Conservation (phyloP, 2,329 filamentous ascomycete genomes). For the Simplicillium sp. region DNA sequence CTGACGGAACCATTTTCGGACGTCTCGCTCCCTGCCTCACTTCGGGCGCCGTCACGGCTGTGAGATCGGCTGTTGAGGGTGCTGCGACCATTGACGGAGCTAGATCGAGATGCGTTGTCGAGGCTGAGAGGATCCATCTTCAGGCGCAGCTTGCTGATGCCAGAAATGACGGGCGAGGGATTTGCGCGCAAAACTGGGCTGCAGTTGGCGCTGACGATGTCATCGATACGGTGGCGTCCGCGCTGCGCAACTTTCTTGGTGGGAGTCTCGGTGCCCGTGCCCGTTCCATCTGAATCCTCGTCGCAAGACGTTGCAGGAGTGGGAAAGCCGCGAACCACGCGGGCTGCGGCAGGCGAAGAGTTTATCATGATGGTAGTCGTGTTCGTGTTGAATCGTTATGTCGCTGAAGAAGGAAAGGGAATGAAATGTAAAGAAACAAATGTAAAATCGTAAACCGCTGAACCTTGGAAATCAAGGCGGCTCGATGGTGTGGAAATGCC, state of each 20-base stretch:
- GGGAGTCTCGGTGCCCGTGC: constrained; percentile 22
- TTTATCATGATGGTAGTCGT: constrained; percentile 31
- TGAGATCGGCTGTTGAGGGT: constrained; percentile 43
- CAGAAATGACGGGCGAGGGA: constrained; percentile 50
- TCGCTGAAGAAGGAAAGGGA: background rate
- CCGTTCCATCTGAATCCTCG: constrained; percentile 44
- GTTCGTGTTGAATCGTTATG: constrained; percentile 1
- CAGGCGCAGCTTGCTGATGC: constrained; percentile 73
- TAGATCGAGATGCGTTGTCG: constrained; percentile 43
- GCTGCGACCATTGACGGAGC: constrained; percentile 44
- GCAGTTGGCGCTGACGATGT: constrained; percentile 54
- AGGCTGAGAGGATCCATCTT: constrained; percentile 73
- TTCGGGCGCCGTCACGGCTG: constrained; percentile 46
- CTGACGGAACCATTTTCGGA: constrained; percentile 62
- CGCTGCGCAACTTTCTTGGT: constrained; percentile 24
- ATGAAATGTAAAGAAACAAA: too few relatives aligned
- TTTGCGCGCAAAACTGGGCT: constrained; percentile 48
- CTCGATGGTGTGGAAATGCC: background rate
- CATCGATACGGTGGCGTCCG: constrained; percentile 35
- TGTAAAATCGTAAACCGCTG: background rate
- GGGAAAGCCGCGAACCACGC: constrained; percentile 47
- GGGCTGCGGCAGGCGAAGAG: constrained; percentile 38
- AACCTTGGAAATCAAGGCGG: constrained; percentile 2
- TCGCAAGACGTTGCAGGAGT: constrained; percentile 46
- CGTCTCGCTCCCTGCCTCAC: constrained; percentile 38